Conservation (phyloP, 2,329 filamentous ascomycete genomes). For the Sarocladium strictum region DNA sequence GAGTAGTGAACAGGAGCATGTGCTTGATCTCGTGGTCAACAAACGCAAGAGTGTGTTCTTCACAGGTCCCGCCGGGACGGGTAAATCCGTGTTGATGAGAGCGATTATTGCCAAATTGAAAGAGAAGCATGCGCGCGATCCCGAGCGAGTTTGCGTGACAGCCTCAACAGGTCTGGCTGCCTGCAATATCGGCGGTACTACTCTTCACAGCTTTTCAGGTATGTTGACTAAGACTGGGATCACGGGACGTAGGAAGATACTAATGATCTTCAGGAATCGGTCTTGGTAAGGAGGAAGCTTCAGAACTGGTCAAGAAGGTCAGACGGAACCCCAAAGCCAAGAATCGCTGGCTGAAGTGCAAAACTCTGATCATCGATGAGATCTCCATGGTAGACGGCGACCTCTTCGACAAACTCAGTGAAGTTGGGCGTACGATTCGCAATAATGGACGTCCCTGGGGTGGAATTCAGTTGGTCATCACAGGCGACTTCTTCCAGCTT, state of each 20-base stretch:
- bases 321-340: slow-evolving; percentile 82
- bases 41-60: slow-evolving; percentile 90
- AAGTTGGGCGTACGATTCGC: slow-evolving; percentile 75
- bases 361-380: slow-evolving; percentile 85
- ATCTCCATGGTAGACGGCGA: slow-evolving; percentile 98
- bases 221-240: slow-evolving; percentile 9
- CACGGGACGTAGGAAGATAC: neutral
- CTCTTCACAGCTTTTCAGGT: slow-evolving; percentile 90
- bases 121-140: slow-evolving; percentile 68
- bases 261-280: slow-evolving; percentile 56
- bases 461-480: slow-evolving; percentile 92
- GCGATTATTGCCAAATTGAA: slow-evolving; percentile 80
- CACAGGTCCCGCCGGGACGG: slow-evolving; percentile 91
- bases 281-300: slow-evolving; percentile 80
- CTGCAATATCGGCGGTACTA: slow-evolving; percentile 94
- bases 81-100: slow-evolving; percentile 92
- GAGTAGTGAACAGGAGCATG: slow-evolving; percentile 79
- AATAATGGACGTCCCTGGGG: slow-evolving; percentile 93
- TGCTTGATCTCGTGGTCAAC: slow-evolving; percentile 76
- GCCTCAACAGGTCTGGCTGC: slow-evolving; percentile 94
- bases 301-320: slow-evolving; percentile 82
- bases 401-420: slow-evolving; percentile 90
- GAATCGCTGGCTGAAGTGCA: slow-evolving; percentile 81
- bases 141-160: slow-evolving; percentile 84
- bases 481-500: slow-evolving; percentile 95